Base-by-base conservation (phyloP, 148 eudicot genomes). In the Fagopyrum tataricum region DNA sequence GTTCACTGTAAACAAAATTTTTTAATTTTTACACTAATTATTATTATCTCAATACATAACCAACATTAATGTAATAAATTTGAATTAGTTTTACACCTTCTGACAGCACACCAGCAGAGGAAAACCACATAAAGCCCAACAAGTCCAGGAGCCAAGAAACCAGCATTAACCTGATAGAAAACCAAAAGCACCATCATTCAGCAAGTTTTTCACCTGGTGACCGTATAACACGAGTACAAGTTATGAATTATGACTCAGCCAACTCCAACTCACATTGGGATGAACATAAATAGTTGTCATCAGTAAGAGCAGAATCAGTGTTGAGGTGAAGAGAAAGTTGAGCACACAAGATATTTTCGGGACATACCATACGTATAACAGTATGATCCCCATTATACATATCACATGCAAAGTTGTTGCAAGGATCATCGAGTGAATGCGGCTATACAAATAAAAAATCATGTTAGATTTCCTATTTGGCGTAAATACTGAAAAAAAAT, bases 101-200 rank as follows among this genome's bases (percentile, higher is more conserved):
- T 79, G 73, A 92, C 84, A 78, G 97, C 97, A 62, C 88, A 90
- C 97, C 97, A 92, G 82, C 97, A 92, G 76, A 92, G 84, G 71
- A 86, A 92, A 37, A 87, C 97, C 41, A 92, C 76, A 83, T 92
- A 92, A 55, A 92, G 88, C 73, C 97, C 96, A 95, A 92, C 89
- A 24, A 92, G 74, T 40, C 95, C 97, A 59, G 97, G 97, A 61
- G 88, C 81, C 83, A 92, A 80, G 73, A 86, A 85, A 24, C 95
- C 92, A 73, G 83, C 84, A 76, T 84, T 85, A 68, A 92, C 85
- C 97, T 92, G 88, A 74, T 76, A 20, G 66, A 69, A 15, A 14
- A 26, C 43, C 48, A 46, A 12, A 13, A 8, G 10, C 4, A 70
- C n/a, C 26, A 43, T 18, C 26, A 17, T 42, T 44, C 4, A 40